Evolutionary conservation across 208 protist species (phyloP).

Genomic region (Novymonas esmeraldas): DNA sequence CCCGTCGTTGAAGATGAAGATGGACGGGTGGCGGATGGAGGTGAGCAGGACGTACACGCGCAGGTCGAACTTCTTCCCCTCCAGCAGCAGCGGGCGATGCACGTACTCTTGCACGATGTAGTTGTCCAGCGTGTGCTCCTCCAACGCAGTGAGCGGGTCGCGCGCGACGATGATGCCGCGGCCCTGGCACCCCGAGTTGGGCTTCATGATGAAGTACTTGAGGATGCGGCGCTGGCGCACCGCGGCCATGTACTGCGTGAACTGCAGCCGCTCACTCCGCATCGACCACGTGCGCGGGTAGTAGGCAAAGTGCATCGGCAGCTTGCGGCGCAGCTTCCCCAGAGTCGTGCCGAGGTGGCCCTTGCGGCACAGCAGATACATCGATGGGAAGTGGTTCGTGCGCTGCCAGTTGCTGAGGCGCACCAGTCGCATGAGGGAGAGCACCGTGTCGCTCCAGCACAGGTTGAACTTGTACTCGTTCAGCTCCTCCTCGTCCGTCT

Average conservation of each 20-base stretch:
- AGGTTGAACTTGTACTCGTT: constrained; percentile 93
- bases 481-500: constrained; percentile 82
- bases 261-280: constrained; percentile 73
- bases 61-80: constrained; percentile 96
- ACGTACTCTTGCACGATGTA: constrained; percentile 96
- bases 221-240: constrained; percentile 47
- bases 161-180: constrained; percentile 93
- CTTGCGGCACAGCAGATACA: constrained; percentile 95
- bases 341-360: constrained; percentile 92
- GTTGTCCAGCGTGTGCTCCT: constrained; percentile 78
- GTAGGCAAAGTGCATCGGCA: constrained; percentile 91
- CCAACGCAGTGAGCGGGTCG: constrained; percentile 78
- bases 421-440: constrained; percentile 89
- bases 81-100: constrained; percentile 88
- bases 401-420: constrained; percentile 92
- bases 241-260: constrained; percentile 66
- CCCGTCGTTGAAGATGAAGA: constrained; percentile 95
- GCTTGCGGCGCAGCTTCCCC: constrained; percentile 70
- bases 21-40: constrained; percentile 83
- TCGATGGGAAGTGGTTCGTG: constrained; percentile 96
- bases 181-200: constrained; percentile 93
- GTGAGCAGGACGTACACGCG: constrained; percentile 96
- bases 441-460: constrained; percentile 94
- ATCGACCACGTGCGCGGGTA: constrained; percentile 91
- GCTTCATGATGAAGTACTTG: constrained; percentile 96